Conservation (phyloP, 495 filamentous ascomycete genomes). For the Neurospora sp. region DNA sequence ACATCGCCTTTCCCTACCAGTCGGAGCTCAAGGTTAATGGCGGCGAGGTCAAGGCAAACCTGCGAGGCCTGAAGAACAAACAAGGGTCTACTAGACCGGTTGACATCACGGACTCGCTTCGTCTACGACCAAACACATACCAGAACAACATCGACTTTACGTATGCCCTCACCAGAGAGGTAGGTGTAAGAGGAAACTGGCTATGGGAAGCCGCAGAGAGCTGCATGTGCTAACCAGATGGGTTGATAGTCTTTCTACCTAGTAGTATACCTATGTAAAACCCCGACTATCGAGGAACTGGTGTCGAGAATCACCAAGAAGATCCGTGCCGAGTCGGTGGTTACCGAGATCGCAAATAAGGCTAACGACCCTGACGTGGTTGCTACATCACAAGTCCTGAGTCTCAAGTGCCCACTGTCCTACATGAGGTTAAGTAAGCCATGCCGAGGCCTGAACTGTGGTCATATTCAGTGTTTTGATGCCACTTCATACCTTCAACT, state of each 20-base stretch:
- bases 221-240: neutral
- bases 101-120: conserved; percentile 72
- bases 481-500: conserved; percentile 86
- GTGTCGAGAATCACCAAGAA: conserved; percentile 57
- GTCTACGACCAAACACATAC: conserved; percentile 53
- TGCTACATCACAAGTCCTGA: conserved; percentile 76
- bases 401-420: conserved; percentile 83
- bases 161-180: conserved; percentile 86
- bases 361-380: conserved; percentile 82
- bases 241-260: conserved; percentile 61
- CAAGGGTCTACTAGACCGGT: conserved; percentile 86
- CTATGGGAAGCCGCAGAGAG: neutral
- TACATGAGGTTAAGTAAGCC: conserved; percentile 72
- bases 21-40: conserved; percentile 85
- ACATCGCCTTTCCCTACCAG: conserved; percentile 84
- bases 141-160: conserved; percentile 72
- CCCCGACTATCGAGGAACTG: conserved; percentile 59
- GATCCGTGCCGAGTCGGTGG: conserved; percentile 70
- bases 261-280: conserved; percentile 61
- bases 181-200: conserved; percentile 19
- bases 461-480: conserved; percentile 92
- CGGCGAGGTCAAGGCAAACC: conserved; percentile 76
- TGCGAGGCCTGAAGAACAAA: conserved; percentile 89
- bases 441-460: conserved; percentile 68
- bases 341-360: conserved; percentile 72